Evolutionary conservation across 2,329 filamentous ascomycete species (phyloP).

Genomic region (Pseudogymnoascus sp.): DNA sequence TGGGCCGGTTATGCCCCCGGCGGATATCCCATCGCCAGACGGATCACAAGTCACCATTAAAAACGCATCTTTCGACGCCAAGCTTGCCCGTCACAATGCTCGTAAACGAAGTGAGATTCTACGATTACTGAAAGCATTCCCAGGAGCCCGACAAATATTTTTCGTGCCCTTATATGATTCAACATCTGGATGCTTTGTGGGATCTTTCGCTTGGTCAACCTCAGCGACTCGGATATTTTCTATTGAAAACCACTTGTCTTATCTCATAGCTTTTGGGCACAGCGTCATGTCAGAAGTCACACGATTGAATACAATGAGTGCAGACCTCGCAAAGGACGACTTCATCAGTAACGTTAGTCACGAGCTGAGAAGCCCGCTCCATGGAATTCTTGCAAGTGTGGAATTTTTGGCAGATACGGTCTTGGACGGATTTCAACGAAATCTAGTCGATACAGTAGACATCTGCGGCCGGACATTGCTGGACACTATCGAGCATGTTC

Average conservation of each 20-base stretch:
- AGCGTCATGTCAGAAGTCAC: conserved; percentile 25
- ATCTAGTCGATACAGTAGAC: conserved; percentile 43
- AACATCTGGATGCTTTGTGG: conserved; percentile 24
- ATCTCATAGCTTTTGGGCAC: conserved; percentile 25
- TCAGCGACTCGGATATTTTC: conserved; percentile 23
- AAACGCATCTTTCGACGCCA: neutral
- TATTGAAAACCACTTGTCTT: conserved; percentile 23
- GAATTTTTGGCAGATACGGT: conserved; percentile 47
- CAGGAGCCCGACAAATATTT: conserved; percentile 26
- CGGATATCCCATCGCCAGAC: neutral
- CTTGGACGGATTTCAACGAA: conserved; percentile 40
- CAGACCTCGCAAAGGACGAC: conserved; percentile 25
- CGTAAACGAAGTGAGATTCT: neutral
- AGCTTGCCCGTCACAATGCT: conserved; percentile 10
- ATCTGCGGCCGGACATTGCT: conserved; percentile 46
- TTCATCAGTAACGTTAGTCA: conserved; percentile 28
- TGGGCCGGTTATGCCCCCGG: neutral
- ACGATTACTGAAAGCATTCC: conserved; percentile 17
- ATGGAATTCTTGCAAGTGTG: conserved; percentile 47
- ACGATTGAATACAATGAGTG: conserved; percentile 23
- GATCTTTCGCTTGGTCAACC: conserved; percentile 29
- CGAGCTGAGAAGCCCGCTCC: conserved; percentile 26
- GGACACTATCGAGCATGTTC: conserved; percentile 47
- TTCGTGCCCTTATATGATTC: conserved; percentile 30
- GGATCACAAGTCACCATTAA: neutral